A percentile compares a stretch with the other conserved stretches of the same genome.
Evolutionary conservation across 495 filamentous ascomycete genomes (phyloP).

Genomic region (Gamarada debralockiae): DNA sequence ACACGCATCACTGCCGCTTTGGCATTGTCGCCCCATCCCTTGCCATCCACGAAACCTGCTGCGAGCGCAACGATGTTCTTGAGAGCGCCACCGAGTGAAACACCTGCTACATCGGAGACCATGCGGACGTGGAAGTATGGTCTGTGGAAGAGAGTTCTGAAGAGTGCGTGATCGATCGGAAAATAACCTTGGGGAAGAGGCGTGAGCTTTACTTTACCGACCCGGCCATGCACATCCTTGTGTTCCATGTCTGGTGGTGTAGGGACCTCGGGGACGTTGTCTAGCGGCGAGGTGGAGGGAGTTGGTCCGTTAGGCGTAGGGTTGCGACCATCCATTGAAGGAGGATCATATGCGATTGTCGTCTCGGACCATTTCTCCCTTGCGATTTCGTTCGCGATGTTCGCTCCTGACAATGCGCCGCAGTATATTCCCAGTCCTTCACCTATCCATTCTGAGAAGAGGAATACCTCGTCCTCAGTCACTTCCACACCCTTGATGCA

Average conservation of each 20-base stretch:
- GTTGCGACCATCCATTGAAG: constrained; percentile 70
- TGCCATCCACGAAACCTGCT: constrained; percentile 90
- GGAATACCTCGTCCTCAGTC: constrained; percentile 68
- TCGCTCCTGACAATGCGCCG: constrained; percentile 92
- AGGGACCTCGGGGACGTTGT: constrained; percentile 54
- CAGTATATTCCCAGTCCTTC: constrained; percentile 91
- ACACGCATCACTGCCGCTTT: constrained; percentile 97
- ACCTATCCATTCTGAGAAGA: constrained; percentile 96
- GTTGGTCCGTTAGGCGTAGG: constrained; percentile 61
- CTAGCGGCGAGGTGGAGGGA: constrained; percentile 36
- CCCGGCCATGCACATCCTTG: constrained; percentile 57
- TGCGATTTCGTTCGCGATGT: constrained; percentile 94
- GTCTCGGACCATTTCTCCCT: constrained; percentile 95
- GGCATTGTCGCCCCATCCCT: constrained; percentile 97
- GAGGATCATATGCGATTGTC: constrained; percentile 93
- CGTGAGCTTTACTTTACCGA: constrained; percentile 61
- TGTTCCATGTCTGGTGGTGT: constrained; percentile 44
- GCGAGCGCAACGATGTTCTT: constrained; percentile 97
- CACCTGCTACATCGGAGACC: constrained; percentile 88
- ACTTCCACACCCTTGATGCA: constrained; percentile 99
- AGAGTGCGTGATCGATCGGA: constrained; percentile 70
- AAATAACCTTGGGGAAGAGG: constrained; percentile 77
- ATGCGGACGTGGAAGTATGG: constrained; percentile 97
- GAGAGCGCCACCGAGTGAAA: constrained; percentile 90
- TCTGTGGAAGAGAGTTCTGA: constrained; percentile 86